phyloP scores from a whole-genome alignment of 2,329 filamentous ascomycete genomes.

The Exutisphaerella laricina region DNA sequence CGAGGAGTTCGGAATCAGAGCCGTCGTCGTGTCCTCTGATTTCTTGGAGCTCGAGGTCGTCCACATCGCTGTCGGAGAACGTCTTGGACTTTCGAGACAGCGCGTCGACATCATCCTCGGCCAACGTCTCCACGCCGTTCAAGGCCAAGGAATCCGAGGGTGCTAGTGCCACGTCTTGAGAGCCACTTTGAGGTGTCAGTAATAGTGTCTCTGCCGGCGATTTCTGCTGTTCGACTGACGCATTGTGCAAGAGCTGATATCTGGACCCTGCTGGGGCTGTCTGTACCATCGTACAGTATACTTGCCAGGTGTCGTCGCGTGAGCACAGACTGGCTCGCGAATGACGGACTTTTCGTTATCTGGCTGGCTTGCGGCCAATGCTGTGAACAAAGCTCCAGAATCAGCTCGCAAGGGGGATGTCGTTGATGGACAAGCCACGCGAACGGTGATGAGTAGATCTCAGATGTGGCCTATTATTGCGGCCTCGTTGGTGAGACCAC shows the following conservation, averaged over 20 bases:
- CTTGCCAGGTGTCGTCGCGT: no score
- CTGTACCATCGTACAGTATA: not conserved
- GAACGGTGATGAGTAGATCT: no score
- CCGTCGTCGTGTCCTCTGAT: not conserved
- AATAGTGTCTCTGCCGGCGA: not conserved
- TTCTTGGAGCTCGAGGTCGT: conserved; percentile 2
- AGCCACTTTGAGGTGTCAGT: not conserved
- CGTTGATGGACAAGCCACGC: no score
- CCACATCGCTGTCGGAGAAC: not conserved
- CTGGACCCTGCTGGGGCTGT: not conserved
- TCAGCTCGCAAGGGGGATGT: no score
- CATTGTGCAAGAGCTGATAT: not conserved
- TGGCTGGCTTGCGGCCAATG: no score
- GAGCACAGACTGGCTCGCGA: no score
- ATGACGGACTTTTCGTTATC: not conserved
- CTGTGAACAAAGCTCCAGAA: no score
- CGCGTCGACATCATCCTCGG: not conserved
- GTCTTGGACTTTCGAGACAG: not conserved
- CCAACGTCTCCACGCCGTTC: not conserved
- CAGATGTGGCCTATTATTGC: conserved; percentile 2
- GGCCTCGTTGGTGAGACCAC: not conserved
- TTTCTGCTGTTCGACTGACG: not conserved
- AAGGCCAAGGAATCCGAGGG: not conserved
- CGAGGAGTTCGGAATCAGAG: not conserved
- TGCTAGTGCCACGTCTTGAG: conserved; percentile 1